Base-by-base conservation (phyloP, 345 rosid genomes). In the Camelina sativa region DNA sequence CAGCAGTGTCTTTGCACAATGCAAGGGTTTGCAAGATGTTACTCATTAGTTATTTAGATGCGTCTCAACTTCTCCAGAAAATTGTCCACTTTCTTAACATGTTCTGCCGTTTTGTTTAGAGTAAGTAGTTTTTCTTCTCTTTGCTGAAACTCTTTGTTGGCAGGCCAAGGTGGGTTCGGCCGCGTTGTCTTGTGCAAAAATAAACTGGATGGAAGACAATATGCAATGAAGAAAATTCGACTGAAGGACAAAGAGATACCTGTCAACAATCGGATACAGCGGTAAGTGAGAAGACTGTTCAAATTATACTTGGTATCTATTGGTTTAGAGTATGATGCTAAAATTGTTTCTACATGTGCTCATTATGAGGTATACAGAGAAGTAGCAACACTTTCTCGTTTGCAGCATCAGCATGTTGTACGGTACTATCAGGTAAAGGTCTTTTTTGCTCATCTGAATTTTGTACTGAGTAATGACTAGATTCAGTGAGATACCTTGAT, bases 341-440 rank as follows among this genome's bases (percentile, higher is more conserved):
- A 71, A 47, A 19, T 16, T 43, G 41, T 59, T 65, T 54, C 23
- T 59, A 34, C 69, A 67, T 77, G 37, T 64, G 77, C 55, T 74
- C 41, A 10, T 80, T 15, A 23, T 65, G 84, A 80, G 80, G 47
- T 86, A 51, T 76, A 78, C 80, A 94, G 98, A 87, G 98, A 94
- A 84, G 98, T 94, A 71, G 91, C 97, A 10, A 94, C 98, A 44
- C 96, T 94, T 70, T 90, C 98, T 7, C 98, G 97, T 48, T 85
- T 94, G 83, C 97, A 94, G 69, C 98, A 94, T 90, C 96, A 84
- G n/a, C 98, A 94, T 85, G 97, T 94, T 63, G 98, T 94, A 58
- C 98, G 98, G 44, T 94, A 94, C 81, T 94, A 91, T 86, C 98
- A 94, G 93, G 98, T 94, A 54, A 67, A 75, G 3, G 48, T 44